Conservation (phyloP, 2,329 filamentous ascomycete genomes). For the Penicillium oxalicum region DNA sequence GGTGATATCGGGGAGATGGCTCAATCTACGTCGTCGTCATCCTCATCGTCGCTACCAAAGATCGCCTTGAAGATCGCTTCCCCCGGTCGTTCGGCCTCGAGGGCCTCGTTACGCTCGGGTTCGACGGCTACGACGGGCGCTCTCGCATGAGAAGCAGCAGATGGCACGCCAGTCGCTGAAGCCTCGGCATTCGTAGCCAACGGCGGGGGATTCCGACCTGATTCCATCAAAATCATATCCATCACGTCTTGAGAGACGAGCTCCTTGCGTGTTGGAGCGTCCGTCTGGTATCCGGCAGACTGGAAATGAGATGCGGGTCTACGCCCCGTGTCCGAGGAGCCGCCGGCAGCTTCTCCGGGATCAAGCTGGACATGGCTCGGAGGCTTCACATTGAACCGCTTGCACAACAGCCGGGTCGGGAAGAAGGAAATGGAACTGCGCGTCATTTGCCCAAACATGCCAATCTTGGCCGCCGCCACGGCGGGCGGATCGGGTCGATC, state of each 20-base stretch:
- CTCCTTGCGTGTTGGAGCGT: conserved; percentile 36
- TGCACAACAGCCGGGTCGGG: conserved; percentile 81
- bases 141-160: conserved; percentile 3
- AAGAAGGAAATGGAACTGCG: conserved; percentile 65
- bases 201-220: conserved; percentile 14
- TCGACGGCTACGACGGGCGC: conserved; percentile 46
- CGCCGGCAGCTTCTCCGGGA: conserved; percentile 36
- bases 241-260: conserved; percentile 52
- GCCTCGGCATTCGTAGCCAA: conserved; percentile 23
- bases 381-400: conserved; percentile 81
- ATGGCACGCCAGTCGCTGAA: conserved; percentile 7
- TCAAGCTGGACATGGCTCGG: conserved; percentile 62
- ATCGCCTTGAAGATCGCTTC: conserved; percentile 86
- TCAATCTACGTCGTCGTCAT: conserved; percentile 10
- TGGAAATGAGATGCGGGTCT: conserved; percentile 25
- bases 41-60: conserved; percentile 80
- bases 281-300: conserved; percentile 29
- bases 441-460: conserved; percentile 91
- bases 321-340: conserved; percentile 14
- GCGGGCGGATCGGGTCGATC: conserved; percentile 67
- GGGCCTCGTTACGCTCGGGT: conserved; percentile 68
- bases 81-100: conserved; percentile 67
- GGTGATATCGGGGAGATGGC: not conserved
- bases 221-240: conserved; percentile 49
- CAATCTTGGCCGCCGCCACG: conserved; percentile 77